These are phyloP conservation scores for Phytopythium montanum DNA, from an alignment of 352 stramenopile species.

Conservation along the genomic window DNA sequence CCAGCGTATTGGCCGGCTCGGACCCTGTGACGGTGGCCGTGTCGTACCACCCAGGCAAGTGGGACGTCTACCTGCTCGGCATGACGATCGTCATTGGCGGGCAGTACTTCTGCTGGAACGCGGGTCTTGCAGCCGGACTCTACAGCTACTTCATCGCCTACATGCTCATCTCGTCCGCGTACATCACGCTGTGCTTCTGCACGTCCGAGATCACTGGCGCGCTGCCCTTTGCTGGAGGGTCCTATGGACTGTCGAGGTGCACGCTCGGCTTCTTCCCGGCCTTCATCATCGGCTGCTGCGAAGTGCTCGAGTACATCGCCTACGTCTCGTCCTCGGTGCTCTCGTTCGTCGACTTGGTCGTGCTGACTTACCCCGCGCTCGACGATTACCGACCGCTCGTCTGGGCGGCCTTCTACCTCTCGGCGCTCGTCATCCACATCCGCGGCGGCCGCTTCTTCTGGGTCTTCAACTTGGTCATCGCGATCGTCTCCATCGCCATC, in stretches of 20 bases:
- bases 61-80: conserved; percentile 40
- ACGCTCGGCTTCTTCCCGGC: conserved; percentile 38
- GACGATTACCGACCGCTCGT: conserved; percentile 20
- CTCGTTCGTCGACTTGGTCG: conserved; percentile 30
- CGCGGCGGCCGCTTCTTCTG: conserved; percentile 32
- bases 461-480: conserved; percentile 31
- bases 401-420: conserved; percentile 28
- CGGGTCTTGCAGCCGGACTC: conserved; percentile 30
- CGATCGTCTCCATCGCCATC: conserved; percentile 23
- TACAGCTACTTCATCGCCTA: conserved; percentile 36
- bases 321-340: conserved; percentile 34
- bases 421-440: conserved; percentile 28
- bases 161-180: conserved; percentile 29
- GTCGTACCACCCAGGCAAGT: conserved; percentile 25
- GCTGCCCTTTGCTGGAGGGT: conserved; percentile 38
- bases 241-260: conserved; percentile 39
- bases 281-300: conserved; percentile 43
- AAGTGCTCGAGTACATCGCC: conserved; percentile 42
- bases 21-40: background rate
- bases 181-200: conserved; percentile 35
- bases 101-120: conserved; percentile 53
- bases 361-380: conserved; percentile 10
- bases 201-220: conserved; percentile 42
- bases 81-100: conserved; percentile 54
- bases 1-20: background rate